These are phyloP conservation scores for Ceratobasidium sp. DNA, from an alignment of 1,284 basidiomycete genomes.

Conservation along the genomic window DNA sequence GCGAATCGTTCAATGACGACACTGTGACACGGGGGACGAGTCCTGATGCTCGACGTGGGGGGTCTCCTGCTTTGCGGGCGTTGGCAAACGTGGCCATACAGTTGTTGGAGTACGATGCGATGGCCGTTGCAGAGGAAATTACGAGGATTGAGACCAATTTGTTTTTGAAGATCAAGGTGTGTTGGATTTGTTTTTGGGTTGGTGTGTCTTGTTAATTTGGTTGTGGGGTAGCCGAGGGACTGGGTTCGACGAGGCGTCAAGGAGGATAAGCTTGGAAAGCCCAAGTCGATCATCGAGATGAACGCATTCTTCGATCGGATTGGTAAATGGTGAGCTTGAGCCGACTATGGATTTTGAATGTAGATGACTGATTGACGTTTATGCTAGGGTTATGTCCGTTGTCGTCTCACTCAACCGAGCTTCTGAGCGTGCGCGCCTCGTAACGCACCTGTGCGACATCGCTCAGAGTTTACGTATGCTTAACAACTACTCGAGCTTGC, in stretches of 20 bases:
- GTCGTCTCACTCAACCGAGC: slow-evolving; percentile 81
- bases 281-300: slow-evolving; percentile 75
- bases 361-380: background rate
- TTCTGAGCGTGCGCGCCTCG: slow-evolving; percentile 71
- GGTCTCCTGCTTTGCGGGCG: slow-evolving; percentile 69
- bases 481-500: slow-evolving; percentile 85
- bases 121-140: slow-evolving; percentile 81
- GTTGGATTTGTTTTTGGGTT: slow-evolving; percentile 14
- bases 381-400: slow-evolving; percentile 76
- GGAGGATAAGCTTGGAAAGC: slow-evolving; percentile 57
- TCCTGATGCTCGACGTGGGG: slow-evolving; percentile 54
- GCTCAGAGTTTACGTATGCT: slow-evolving; percentile 74
- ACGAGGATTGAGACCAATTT: slow-evolving; percentile 73
- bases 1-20: slow-evolving; percentile 23
- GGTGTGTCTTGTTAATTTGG: background rate
- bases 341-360: background rate
- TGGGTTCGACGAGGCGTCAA: slow-evolving; percentile 70
- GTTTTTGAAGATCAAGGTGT: slow-evolving; percentile 69
- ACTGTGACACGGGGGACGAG: slow-evolving; percentile 20
- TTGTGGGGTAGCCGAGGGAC: slow-evolving; percentile 72
- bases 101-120: slow-evolving; percentile 68
- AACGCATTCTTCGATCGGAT: slow-evolving; percentile 80
- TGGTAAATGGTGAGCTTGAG: slow-evolving; percentile 72
- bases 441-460: slow-evolving; percentile 83
- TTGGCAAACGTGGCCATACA: slow-evolving; percentile 69